Evolutionary conservation across 2,329 filamentous ascomycete genomes (phyloP).

Genomic region (Endothia cerciana): DNA sequence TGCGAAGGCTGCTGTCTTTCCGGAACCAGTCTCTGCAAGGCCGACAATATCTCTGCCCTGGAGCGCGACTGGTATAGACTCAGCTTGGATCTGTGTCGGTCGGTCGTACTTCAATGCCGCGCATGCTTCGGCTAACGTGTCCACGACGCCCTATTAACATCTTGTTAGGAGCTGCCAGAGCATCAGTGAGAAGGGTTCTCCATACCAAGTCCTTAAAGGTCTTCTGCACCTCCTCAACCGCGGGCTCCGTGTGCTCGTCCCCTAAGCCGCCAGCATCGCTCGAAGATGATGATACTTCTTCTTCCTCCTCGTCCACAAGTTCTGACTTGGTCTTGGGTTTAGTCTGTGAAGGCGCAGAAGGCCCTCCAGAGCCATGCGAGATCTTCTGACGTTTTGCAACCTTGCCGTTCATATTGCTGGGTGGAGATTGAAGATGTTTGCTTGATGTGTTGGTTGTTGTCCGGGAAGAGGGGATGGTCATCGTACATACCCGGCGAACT

Average conservation of each 20-base stretch:
- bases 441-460: background rate
- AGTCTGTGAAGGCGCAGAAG: slow-evolving; percentile 17
- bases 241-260: slow-evolving; percentile 31
- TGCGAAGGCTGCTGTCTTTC: slow-evolving; percentile 95
- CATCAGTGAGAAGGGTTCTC: background rate
- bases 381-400: slow-evolving; percentile 48
- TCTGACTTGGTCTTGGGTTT: slow-evolving; percentile 25
- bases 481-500: slow-evolving; percentile 32
- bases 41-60: slow-evolving; percentile 85
- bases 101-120: slow-evolving; percentile 77
- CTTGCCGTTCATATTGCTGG: slow-evolving; percentile 9
- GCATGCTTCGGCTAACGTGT: slow-evolving; percentile 88
- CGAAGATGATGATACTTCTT: slow-evolving; percentile 24
- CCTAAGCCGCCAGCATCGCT: slow-evolving; percentile 32
- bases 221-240: slow-evolving; percentile 45
- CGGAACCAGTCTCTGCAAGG: slow-evolving; percentile 90
- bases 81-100: slow-evolving; percentile 86
- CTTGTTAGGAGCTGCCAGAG: background rate
- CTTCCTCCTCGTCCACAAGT: background rate
- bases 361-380: slow-evolving; percentile 34
- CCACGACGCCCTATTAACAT: slow-evolving; percentile 72
- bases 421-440: background rate
- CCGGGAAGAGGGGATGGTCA: background rate
- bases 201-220: slow-evolving; percentile 68
- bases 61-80: slow-evolving; percentile 81